A percentile compares a stretch with the other conserved stretches of the same genome.
phyloP scores from a whole-genome alignment of 257 asterid genomes.

The Solanum stenotomum region DNA sequence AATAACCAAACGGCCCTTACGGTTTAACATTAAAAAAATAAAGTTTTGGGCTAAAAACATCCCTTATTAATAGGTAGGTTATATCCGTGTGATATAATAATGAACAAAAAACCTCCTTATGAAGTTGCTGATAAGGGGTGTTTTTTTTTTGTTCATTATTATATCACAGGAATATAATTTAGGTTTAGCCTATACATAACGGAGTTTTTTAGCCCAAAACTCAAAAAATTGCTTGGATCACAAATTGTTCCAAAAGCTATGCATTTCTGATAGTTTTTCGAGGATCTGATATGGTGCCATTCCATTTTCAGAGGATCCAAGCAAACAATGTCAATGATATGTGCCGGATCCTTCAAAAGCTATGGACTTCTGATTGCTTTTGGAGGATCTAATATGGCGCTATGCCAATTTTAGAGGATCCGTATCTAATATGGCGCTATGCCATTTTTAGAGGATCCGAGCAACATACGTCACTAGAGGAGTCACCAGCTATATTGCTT shows the following conservation, averaged over 20 bases:
- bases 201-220: too few relatives aligned
- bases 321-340: not conserved
- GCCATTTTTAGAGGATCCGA: not conserved
- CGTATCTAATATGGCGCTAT: not conserved
- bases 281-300: not conserved
- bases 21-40: not conserved
- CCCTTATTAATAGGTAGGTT: too few relatives aligned
- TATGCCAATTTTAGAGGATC: not conserved
- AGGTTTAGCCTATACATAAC: too few relatives aligned
- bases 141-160: too few relatives aligned
- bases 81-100: too few relatives aligned
- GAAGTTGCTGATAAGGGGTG: too few relatives aligned
- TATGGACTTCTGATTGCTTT: not conserved
- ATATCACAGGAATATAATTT: too few relatives aligned
- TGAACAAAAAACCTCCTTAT: too few relatives aligned
- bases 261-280: not conserved
- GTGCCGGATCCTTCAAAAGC: not conserved
- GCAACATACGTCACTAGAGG: too few relatives aligned
- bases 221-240: not conserved
- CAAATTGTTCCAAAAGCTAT: not conserved
- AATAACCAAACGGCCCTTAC: too few relatives aligned
- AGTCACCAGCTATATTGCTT: not conserved
- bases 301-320: not conserved
- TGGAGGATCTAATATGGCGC: not conserved
- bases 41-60: too few relatives aligned